Conservation (phyloP, 192 early-diverging fungal genomes). For the Allomyces macrogynus region DNA sequence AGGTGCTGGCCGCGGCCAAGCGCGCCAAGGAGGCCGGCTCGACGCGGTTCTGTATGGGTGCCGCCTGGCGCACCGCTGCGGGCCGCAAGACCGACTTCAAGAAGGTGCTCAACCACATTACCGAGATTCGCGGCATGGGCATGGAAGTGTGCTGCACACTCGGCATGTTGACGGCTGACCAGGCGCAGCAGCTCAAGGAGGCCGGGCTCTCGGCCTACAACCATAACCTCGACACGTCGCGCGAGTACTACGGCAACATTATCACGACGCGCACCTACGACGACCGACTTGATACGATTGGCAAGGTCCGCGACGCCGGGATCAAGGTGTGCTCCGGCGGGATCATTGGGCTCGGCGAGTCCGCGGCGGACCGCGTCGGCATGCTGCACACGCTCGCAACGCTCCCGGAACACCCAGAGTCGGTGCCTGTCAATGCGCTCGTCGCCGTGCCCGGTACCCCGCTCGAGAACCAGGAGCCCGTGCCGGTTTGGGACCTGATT, state of each 20-base stretch:
- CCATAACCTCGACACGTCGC: slow-evolving; percentile 39
- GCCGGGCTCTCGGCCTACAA: slow-evolving; percentile 73
- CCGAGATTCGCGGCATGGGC: slow-evolving; percentile 56
- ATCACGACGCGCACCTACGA: slow-evolving; percentile 65
- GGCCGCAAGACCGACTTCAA: slow-evolving; percentile 70
- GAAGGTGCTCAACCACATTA: slow-evolving; percentile 48
- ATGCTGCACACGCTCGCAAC: slow-evolving; percentile 56
- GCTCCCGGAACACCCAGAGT: slow-evolving; percentile 48
- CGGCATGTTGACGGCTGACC: slow-evolving; percentile 54
- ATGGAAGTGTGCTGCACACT: slow-evolving; percentile 79
- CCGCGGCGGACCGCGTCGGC: slow-evolving; percentile 44
- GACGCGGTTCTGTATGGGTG: slow-evolving; percentile 74
- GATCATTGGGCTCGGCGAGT: slow-evolving; percentile 66
- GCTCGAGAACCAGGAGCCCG: slow-evolving; percentile 49
- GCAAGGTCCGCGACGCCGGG: slow-evolving; percentile 49
- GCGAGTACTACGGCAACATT: slow-evolving; percentile 18
- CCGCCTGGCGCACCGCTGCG: slow-evolving; percentile 59
- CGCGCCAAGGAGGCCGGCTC: slow-evolving; percentile 55
- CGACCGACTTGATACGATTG: slow-evolving; percentile 53
- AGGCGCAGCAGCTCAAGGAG: slow-evolving; percentile 54
- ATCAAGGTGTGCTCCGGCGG: slow-evolving; percentile 67
- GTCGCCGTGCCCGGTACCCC: slow-evolving; percentile 67
- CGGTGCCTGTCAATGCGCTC: slow-evolving; percentile 59
- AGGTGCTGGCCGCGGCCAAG: slow-evolving; percentile 45
- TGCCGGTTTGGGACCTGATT: slow-evolving; percentile 64